Conservation (phyloP, 768 basidiomycete species). For the Tulasnella sp. region DNA sequence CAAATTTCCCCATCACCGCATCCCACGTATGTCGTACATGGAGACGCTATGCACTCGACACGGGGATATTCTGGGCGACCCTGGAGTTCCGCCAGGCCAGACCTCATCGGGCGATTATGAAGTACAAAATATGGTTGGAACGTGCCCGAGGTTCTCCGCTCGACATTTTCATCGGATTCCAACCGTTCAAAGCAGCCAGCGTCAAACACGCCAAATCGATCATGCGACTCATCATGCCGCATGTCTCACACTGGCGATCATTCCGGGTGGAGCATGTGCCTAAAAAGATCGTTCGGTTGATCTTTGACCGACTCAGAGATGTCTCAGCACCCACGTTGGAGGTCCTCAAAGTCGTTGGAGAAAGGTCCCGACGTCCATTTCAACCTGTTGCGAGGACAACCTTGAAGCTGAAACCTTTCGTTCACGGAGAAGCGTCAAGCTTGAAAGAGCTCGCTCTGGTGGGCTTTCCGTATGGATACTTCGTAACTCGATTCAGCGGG, state of each 20-base stretch:
- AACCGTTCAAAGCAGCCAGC: neutral
- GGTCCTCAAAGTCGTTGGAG: constrained; percentile 53
- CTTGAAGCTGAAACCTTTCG: neutral
- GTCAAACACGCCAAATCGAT: neutral
- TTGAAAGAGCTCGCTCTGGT: neutral
- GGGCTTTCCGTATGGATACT: neutral
- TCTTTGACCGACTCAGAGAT: constrained; percentile 54
- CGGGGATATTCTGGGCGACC: neutral
- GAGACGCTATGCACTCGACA: neutral
- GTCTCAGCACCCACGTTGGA: constrained; percentile 55
- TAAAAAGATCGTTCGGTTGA: constrained; percentile 43
- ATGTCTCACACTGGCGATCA: constrained; percentile 37
- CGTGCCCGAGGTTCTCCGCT: neutral
- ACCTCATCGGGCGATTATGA: neutral
- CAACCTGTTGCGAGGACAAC: neutral
- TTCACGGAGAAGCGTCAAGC: neutral
- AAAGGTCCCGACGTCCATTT: constrained; percentile 42
- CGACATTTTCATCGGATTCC: neutral
- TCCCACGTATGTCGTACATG: constrained; percentile 10
- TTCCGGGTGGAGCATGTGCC: constrained; percentile 26
- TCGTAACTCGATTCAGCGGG: neutral
- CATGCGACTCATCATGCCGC: neutral
- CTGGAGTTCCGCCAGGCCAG: neutral
- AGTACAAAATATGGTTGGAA: neutral
- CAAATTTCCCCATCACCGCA: neutral